Conservation (phyloP, 768 basidiomycete species). For the Cystobasidium tubakii region DNA sequence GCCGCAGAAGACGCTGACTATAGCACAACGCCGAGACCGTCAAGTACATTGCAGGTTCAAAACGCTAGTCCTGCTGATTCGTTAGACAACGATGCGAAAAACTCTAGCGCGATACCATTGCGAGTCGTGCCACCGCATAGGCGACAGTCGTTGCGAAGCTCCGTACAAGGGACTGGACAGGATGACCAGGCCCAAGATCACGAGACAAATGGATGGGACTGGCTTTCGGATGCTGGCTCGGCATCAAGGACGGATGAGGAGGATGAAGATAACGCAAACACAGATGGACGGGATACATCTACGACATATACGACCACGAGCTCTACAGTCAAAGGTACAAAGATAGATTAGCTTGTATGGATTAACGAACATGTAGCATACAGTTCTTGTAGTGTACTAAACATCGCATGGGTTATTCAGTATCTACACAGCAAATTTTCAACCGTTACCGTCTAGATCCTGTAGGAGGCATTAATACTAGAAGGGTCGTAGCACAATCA, state of each 20-base stretch:
- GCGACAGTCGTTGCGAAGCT: neutral
- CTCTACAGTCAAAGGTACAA: neutral
- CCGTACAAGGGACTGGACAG: neutral
- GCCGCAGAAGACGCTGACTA: neutral
- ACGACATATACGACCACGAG: neutral
- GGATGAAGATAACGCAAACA: neutral
- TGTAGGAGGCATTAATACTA: too few relatives aligned
- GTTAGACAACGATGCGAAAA: neutral
- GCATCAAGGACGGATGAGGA: neutral
- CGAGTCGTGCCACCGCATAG: neutral
- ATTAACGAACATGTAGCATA: neutral
- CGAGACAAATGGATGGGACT: constrained; percentile 7
- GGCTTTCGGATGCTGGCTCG: neutral
- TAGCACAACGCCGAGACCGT: neutral
- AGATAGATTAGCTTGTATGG: neutral
- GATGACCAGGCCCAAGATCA: neutral
- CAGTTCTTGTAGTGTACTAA: neutral
- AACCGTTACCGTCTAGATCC: too few relatives aligned
- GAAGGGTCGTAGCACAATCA: too few relatives aligned
- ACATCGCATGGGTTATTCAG: too few relatives aligned
- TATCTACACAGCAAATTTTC: too few relatives aligned
- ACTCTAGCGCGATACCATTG: neutral
- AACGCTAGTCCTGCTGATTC: neutral
- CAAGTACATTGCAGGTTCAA: neutral
- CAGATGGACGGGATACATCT: neutral